Conservation (phyloP, 306 rosid species). For the Cicer yamashitae region DNA sequence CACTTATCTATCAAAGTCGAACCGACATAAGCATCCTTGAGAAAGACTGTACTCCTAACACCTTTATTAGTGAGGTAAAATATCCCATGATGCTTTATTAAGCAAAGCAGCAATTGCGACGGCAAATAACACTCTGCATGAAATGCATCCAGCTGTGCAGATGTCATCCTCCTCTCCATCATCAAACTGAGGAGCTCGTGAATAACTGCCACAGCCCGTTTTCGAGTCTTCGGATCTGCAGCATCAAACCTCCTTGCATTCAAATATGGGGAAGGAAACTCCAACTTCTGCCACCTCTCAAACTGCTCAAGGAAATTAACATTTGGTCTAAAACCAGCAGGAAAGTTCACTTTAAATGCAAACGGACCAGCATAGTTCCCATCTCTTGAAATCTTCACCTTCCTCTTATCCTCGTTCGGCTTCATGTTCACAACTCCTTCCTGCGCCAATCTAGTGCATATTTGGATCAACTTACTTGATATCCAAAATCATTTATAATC, state of each 20-base stretch:
- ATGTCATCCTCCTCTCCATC: constrained; percentile 80
- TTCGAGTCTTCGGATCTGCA: constrained; percentile 71
- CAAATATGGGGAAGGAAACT: constrained; percentile 87
- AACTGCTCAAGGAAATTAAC: constrained; percentile 65
- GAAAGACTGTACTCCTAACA: constrained; percentile 73
- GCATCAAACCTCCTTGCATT: constrained; percentile 77
- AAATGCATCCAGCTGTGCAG: constrained; percentile 78
- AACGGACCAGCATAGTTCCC: constrained; percentile 70
- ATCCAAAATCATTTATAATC: constrained; percentile 8
- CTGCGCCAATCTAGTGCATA: constrained; percentile 36
- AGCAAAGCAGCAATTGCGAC: constrained; percentile 69
- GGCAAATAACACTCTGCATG: constrained; percentile 79
- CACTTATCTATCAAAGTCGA: constrained; percentile 62
- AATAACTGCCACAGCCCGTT: constrained; percentile 75
- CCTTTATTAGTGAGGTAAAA: constrained; percentile 94
- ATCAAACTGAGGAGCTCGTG: constrained; percentile 92
- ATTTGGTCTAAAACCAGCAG: constrained; percentile 78
- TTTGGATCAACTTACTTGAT: background rate
- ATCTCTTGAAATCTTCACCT: constrained; percentile 70
- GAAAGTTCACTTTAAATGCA: constrained; percentile 70
- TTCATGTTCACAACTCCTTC: constrained; percentile 48
- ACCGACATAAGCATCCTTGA: constrained; percentile 72
- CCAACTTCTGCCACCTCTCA: constrained; percentile 83
- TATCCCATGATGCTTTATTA: constrained; percentile 84
- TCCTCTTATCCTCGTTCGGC: constrained; percentile 42